phyloP scores from a whole-genome alignment of 768 basidiomycete species.

The Kwoniella dendrophila region DNA sequence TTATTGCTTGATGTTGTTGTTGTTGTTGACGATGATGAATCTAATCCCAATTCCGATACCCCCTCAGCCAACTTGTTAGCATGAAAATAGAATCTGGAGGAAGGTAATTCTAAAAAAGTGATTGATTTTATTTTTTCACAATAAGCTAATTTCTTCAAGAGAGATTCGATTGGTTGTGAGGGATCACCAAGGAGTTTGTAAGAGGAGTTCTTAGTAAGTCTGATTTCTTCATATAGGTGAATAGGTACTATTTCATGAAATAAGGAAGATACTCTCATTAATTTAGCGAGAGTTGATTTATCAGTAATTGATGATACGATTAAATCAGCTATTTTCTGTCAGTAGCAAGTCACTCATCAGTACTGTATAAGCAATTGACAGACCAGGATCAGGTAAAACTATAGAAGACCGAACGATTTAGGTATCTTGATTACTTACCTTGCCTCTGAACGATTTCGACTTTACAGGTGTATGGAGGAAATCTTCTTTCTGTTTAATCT shows the following conservation, averaged over 20 bases:
- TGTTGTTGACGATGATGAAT: too few relatives aligned
- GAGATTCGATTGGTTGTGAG: not conserved
- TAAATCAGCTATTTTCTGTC: too few relatives aligned
- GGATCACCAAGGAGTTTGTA: not conserved
- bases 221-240: not conserved
- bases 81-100: not conserved
- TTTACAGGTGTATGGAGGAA: too few relatives aligned
- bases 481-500: too few relatives aligned
- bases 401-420: too few relatives aligned
- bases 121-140: not conserved
- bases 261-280: constrained; percentile 1
- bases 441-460: too few relatives aligned
- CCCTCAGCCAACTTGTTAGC: not conserved
- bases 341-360: too few relatives aligned
- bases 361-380: too few relatives aligned
- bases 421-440: too few relatives aligned
- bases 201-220: not conserved
- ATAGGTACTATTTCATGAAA: not conserved
- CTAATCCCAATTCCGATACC: not conserved
- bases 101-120: not conserved
- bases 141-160: not conserved
- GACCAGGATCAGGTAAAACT: too few relatives aligned
- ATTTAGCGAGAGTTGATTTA: not conserved
- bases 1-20: too few relatives aligned
- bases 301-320: too few relatives aligned